Evolutionary conservation across 1,139 yeast genomes (phyloP), one percentile per base, ranked within the genome.

Genomic region (Meyerozyma carpophila): DNA sequence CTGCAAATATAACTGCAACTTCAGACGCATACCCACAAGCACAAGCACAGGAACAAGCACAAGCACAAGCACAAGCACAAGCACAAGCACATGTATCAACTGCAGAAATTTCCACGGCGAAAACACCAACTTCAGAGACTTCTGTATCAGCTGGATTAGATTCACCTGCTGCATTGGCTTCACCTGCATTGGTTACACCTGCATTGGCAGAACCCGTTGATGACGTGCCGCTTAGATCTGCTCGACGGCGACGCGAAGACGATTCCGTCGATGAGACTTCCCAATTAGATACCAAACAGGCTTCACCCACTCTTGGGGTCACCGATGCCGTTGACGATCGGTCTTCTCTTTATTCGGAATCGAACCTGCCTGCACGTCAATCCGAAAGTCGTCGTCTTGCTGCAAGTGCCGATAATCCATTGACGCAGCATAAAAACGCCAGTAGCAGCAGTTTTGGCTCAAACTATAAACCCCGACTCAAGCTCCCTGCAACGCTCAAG

Each of bases 391-490:
- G 32, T 5, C 38, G 27, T 31, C 9, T 27, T 25, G 36, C 44
- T 18, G 28, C 44, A 4, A 11, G 24, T 13, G 37, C 27, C 24
- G 40, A 39, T 16, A 11, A 28, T 45, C 11, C 45, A 41, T 13
- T 50, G 37, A 26, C 50, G 18, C 50, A 48, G 24, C 43, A 43
- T 36, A 55, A 55, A 41, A 62, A 59, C 47, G 51, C 54, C 11
- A 62, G 67, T 46, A 52, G 53, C 14, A 49, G 63, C 42, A 64
- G 68, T 44, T 62, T 62, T 47, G 60, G 49, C 38, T 57, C 66
- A 10, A 20, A 16, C 4, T 66, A 65, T 50, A 63, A 66, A 41
- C 59, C 70, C 3, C 51, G 72, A 41, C 65, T 67, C 29, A 66
- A 62, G 46, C 51, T 67, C 18, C 73, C 72, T 2, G 51, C 58